Base-by-base conservation (phyloP, 2,329 filamentous ascomycete species). In the Didymosphaeria variabile region DNA sequence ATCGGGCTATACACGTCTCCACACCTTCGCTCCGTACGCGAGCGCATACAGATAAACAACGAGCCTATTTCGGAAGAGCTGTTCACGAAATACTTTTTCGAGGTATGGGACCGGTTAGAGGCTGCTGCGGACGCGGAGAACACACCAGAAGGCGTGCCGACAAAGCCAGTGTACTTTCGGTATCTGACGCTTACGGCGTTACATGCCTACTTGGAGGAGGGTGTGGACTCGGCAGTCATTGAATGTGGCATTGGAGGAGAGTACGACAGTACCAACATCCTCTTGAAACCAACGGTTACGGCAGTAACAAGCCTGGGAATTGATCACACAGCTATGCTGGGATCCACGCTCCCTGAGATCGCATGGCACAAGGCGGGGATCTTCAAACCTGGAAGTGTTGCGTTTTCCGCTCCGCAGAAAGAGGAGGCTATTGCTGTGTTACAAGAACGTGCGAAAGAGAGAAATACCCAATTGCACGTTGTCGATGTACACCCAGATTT, bases 221-320 rank as follows among this genome's bases (percentile, higher is more conserved):
- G 90, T 0, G 89, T 97, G 0, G 84, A 89, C 64, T 88, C 88
- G 19, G 94, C 93, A 0, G 88, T 98, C 10, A 85, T 98, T 36
- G 95, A 99, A 79, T 97, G 93, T 71, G 95, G 95, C 0, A 96
- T 98, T 65, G 95, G 95, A 17, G 95, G 94, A 52, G 92, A 97
- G 79, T 93, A 93, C 72, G 94, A 98, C 73, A 91, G 91, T 31
- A 99, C 95, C 10, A 98, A 98, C 72, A 86, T 98, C 23, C 79
- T 99, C 6, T 82, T 85, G 12, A 84, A 86, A 13, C 90, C 93
- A 0, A 89, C 87, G 7, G 90, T 89, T 1, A 86, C 88, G 1
- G 91, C 90, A 0, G 88, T 97, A 40, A 90, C 93, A 21, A 93
- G 90, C 71, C 78, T 97, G 46, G 93, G 92, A 3, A 90, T 97